These are phyloP conservation scores for Epichloe elymi DNA, from an alignment of 2,329 filamentous ascomycete genomes.

Conservation along the genomic window DNA sequence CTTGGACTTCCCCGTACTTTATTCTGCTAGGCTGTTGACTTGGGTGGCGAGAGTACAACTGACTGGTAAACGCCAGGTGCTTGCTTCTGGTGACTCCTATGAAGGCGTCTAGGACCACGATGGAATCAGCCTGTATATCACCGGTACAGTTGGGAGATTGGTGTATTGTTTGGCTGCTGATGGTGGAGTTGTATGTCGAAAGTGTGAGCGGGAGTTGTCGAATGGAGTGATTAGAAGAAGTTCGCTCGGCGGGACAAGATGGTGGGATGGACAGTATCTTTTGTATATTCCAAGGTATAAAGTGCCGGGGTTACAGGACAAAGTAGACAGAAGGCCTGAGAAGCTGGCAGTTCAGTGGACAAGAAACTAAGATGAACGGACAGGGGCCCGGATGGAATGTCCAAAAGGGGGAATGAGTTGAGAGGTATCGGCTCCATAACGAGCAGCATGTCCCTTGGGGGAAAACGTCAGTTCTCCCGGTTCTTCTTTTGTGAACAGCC, in stretches of 20 bases:
- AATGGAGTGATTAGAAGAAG: not conserved
- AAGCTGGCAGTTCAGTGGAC: constrained; percentile 4
- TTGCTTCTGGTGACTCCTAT: not conserved
- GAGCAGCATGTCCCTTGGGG: constrained; percentile 5
- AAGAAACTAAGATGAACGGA: constrained; percentile 16
- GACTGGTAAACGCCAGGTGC: not conserved
- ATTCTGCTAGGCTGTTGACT: not conserved
- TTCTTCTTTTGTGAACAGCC: constrained; percentile 1
- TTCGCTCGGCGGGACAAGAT: not conserved
- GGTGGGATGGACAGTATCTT: constrained; percentile 10
- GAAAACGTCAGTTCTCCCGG: constrained; percentile 1
- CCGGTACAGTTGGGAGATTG: not conserved
- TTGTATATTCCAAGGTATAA: constrained; percentile 17
- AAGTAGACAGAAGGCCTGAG: constrained; percentile 7
- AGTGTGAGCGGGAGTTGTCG: not conserved
- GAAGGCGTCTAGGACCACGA: not conserved
- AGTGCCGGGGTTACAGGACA: constrained; percentile 13
- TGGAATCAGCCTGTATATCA: not conserved
- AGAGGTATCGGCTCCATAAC: constrained; percentile 16
- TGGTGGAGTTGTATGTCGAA: not conserved
- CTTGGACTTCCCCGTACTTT: not conserved
- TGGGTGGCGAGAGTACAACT: not conserved
- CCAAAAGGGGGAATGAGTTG: constrained; percentile 27
- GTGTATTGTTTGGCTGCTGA: not conserved
- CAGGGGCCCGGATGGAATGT: constrained; percentile 22